Base-by-base conservation (phyloP, 371 early-diverging fungal genomes). In the Chytridiales sp. region DNA sequence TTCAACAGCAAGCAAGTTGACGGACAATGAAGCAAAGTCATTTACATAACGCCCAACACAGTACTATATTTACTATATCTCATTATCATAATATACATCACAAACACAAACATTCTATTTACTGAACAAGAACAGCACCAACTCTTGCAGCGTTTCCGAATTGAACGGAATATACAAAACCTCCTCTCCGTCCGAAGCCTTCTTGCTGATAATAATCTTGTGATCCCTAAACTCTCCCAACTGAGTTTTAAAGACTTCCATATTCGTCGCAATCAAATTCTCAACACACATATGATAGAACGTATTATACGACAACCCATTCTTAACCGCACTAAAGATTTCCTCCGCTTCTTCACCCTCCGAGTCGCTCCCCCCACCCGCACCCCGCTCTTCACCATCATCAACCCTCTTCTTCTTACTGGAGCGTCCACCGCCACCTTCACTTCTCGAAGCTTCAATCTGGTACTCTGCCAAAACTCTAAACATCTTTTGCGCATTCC, bases 161-260 rank as follows among this genome's bases (percentile, higher is more conserved):
- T 85, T 83, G 53, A 93, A 72, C 3, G 96, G 92, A 50, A 94
- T 90, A 64, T 79, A 86, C 57, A 94, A 75, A 19, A 88, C 68
- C 62, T 94, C 93, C 8, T 86, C 81, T 29, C 92, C 93, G 63
- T 88, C 91, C 1, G 47, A 49, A 0, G 78, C 58, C 0, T 77
- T 73, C 48, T 85, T 83, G 35, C 76, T 80, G 4, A 85, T 76
- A 15, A 97, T 87, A 22, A 97, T 83, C 46, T 87, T 78, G 71
- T 97, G 97, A 72, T 95, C 95, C 40, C 83, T 81, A 67, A 94
- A 93, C 72, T 97, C 97, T 1, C 88, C 89, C 52, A 97, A 68
- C 65, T 90, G 88, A 2, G 93, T 84, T 52, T 87, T 86, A 67
- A 97, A 87, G 0, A 87, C 86, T 38, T 87, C 61, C 43, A 90